These are phyloP conservation scores for Zostera marina DNA, from an alignment of 116 monocot genomes.

Conservation along the genomic window DNA sequence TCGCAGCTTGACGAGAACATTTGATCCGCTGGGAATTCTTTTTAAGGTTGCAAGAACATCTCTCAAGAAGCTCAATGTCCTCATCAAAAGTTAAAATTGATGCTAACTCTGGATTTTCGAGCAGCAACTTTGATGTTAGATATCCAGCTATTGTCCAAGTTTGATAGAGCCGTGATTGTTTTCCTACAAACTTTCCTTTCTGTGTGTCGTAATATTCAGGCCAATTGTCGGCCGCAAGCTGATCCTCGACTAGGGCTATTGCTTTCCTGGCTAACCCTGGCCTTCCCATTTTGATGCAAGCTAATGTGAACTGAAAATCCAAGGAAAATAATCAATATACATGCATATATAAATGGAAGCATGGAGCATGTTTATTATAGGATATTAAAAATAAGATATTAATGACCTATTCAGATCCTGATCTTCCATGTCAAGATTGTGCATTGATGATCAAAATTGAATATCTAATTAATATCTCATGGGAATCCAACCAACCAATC, in stretches of 20 bases:
- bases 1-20: slow-evolving; percentile 54
- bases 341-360: background rate
- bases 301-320: slow-evolving; percentile 70
- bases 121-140: slow-evolving; percentile 36
- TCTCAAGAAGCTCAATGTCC: slow-evolving; percentile 63
- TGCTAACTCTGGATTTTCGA: slow-evolving; percentile 47
- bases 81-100: slow-evolving; percentile 60
- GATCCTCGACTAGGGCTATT: slow-evolving; percentile 40
- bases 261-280: slow-evolving; percentile 54
- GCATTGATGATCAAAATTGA: too few relatives aligned
- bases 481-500: too few relatives aligned
- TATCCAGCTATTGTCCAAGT: slow-evolving; percentile 65
- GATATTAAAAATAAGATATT: too few relatives aligned
- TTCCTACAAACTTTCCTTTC: slow-evolving; percentile 47
- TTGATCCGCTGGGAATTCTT: slow-evolving; percentile 23
- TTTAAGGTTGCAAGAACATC: slow-evolving; percentile 43
- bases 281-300: slow-evolving; percentile 79
- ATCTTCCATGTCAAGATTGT: too few relatives aligned
- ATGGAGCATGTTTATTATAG: background rate
- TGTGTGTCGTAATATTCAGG: slow-evolving; percentile 63
- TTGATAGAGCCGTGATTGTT: slow-evolving; percentile 43
- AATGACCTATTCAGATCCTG: too few relatives aligned
- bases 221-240: slow-evolving; percentile 50
- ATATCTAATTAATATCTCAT: too few relatives aligned
- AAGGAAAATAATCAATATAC: too few relatives aligned